Evolutionary conservation across 202 grass and related monocot species (phyloP).

Genomic region (Saccharum hybrid): DNA sequence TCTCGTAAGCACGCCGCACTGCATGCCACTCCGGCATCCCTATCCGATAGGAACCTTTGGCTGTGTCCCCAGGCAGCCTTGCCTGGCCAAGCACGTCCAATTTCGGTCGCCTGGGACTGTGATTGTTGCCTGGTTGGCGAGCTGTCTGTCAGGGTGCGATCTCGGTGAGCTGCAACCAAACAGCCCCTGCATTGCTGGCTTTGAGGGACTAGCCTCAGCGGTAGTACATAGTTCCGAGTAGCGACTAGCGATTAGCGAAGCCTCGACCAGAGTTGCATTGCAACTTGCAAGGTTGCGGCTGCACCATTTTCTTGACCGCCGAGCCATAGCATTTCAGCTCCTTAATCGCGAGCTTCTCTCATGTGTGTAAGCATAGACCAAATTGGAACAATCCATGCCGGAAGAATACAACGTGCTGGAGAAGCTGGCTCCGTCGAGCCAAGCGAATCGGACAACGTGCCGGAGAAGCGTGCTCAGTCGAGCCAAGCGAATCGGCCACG

Average conservation of each 20-base stretch:
- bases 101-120: too few species aligned
- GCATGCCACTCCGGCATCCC: not conserved
- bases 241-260: not conserved
- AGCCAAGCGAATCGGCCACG: too few species aligned
- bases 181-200: not conserved
- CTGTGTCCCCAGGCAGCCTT: too few species aligned
- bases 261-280: not conserved
- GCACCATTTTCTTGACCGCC: not conserved
- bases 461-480: not conserved
- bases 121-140: too few species aligned
- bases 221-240: too few species aligned
- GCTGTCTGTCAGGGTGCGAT: too few species aligned
- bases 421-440: too few species aligned
- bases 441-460: not conserved
- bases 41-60: too few species aligned
- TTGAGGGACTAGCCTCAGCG: too few species aligned
- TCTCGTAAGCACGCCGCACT: not conserved
- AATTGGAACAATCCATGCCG: not conserved
- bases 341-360: not conserved
- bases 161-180: not conserved
- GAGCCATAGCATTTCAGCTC: too few species aligned
- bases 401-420: not conserved
- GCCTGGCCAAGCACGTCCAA: too few species aligned
- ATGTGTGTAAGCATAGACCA: not conserved
- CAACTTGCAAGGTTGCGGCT: not conserved